Percentiles rank a stretch among this genome's conserved stretches.
Conservation (phyloP, 2,329 filamentous ascomycete species). For the Pseudocercospora cruenta region DNA sequence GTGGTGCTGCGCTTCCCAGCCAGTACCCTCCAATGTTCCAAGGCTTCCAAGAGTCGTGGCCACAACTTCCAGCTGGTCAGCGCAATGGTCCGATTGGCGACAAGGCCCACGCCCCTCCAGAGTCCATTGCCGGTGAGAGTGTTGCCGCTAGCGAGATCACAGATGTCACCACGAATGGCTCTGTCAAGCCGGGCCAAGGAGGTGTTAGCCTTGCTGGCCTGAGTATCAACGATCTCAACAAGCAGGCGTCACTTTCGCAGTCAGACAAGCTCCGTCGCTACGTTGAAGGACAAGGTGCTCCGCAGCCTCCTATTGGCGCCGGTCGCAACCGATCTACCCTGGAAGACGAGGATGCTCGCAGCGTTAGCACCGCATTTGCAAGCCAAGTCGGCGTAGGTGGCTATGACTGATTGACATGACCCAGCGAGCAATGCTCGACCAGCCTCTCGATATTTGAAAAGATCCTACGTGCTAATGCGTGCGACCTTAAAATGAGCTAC, state of each 20-base stretch:
- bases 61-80: conserved; percentile 69
- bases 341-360: conserved; percentile 91
- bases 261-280: conserved; percentile 93
- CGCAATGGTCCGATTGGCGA: conserved; percentile 63
- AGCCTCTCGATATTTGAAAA: conserved; percentile 23
- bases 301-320: conserved; percentile 60
- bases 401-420: conserved; percentile 35
- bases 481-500: conserved; percentile 16
- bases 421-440: conserved; percentile 19
- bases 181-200: conserved; percentile 60
- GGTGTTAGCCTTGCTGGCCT: conserved; percentile 88
- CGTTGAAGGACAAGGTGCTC: conserved; percentile 67
- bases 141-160: conserved; percentile 89
- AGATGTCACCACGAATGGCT: conserved; percentile 75
- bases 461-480: conserved; percentile 18
- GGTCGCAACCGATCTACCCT: conserved; percentile 54
- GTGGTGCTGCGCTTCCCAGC: conserved; percentile 68
- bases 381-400: conserved; percentile 70
- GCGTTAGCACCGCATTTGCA: conserved; percentile 93
- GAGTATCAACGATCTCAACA: conserved; percentile 70
- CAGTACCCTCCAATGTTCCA: conserved; percentile 96
- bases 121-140: conserved; percentile 85
- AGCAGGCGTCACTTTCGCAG: conserved; percentile 75
- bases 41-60: conserved; percentile 89
- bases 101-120: conserved; percentile 33